Base-by-base conservation (phyloP, 2,329 filamentous ascomycete genomes). In the Dactylellina cionopaga region DNA sequence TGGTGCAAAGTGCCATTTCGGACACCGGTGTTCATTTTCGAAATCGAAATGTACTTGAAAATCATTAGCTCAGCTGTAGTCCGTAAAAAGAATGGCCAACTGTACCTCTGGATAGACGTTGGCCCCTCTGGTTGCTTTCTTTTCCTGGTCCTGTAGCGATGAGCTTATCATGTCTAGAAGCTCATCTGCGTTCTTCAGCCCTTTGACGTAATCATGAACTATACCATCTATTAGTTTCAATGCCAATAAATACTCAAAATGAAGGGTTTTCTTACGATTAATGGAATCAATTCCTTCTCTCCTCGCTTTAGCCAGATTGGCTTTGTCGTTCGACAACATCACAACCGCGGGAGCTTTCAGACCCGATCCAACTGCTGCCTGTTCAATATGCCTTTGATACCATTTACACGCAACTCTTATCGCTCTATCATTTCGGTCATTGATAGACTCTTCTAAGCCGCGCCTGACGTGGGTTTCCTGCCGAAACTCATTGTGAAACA, bases 401-500 rank as follows among this genome's bases (percentile, higher is more conserved):
- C 95, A 99, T 78, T 89, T 87, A 55, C 93, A 92, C 1, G 94
- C 92, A 76, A 85, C 87, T 49, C 95, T 86, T 27, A 99, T 92
- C 44, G 95, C 92, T 74, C 93, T 88, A 80, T 99, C 96, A 78
- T 99, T 99, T 60, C 95, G 87, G 80, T 99, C 95, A 79, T 99
- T 99, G 81, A 99, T 95, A 2, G 87, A 90, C 83, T 99, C 95
- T 35, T 91, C 89, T 4, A 85, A 81, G 17, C 89, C 86, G 74
- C 95, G 86, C 25, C 86, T 82, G 49, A 97, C 87, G 78, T 96
- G 91, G 0, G 95, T 99, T 80, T 99, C 96, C 37, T 93, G 84
- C 55, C 94, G 87, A 79, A 99, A 99, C 78, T 99, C 95, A 80
- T 99, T 99, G 86, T 98, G 98, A 80, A 99, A 99, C 56, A 99